A percentile compares a stretch with the other conserved stretches of the same genome.
Evolutionary conservation across 768 basidiomycete genomes (phyloP).

Genomic region (Inosperma sp.): DNA sequence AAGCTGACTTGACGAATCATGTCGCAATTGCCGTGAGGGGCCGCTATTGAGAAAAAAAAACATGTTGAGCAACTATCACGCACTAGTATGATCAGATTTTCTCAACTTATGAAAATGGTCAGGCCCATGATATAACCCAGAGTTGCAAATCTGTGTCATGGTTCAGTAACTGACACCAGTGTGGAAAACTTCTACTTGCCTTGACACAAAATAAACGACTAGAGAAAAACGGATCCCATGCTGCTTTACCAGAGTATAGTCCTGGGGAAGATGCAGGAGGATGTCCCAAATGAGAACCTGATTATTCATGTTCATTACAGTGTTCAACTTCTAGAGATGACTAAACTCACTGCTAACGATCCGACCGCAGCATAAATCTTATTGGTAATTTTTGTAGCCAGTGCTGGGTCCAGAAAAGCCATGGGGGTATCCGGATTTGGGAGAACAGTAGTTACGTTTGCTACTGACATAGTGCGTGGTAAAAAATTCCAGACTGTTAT

Average conservation of each 20-base stretch:
- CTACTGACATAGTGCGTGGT: background rate
- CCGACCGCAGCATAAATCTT: background rate
- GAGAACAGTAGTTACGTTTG: background rate
- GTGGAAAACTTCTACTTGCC: background rate
- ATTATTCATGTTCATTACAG: background rate
- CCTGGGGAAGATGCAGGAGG: background rate
- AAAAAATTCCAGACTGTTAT: background rate
- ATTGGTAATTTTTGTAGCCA: background rate
- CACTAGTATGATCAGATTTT: too few relatives aligned
- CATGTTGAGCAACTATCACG: too few relatives aligned
- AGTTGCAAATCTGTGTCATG: too few relatives aligned
- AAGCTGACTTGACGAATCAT: too few relatives aligned
- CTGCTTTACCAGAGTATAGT: background rate
- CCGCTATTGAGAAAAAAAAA: background rate
- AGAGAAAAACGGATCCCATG: background rate
- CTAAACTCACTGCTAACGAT: background rate
- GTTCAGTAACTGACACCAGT: too few relatives aligned
- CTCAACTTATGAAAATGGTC: too few relatives aligned
- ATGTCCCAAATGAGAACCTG: conserved; percentile 1
- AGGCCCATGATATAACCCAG: too few relatives aligned
- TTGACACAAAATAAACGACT: background rate
- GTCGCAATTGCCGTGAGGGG: too few relatives aligned
- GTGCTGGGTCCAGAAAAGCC: background rate
- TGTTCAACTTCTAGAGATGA: background rate
- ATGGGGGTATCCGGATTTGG: background rate